phyloP scores from a whole-genome alignment of 2,329 filamentous ascomycete genomes.

The Fusarium sp. region DNA sequence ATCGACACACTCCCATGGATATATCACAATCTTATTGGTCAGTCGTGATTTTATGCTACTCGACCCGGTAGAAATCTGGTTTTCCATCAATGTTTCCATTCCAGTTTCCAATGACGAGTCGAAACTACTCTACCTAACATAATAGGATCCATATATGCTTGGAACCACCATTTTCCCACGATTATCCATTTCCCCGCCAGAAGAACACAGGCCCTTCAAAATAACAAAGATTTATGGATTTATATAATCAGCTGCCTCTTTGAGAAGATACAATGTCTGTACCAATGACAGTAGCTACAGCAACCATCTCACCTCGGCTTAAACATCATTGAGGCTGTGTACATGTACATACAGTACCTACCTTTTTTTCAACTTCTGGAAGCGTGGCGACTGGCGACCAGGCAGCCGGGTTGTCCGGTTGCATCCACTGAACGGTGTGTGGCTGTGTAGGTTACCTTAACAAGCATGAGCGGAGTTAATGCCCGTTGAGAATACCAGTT shows the following conservation, averaged over 20 bases:
- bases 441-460: constrained; percentile 17
- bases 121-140: background rate
- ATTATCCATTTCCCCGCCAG: background rate
- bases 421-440: constrained; percentile 16
- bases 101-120: constrained; percentile 8
- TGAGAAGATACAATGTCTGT: constrained; percentile 7
- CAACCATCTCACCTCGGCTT: constrained; percentile 2
- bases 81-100: constrained; percentile 1
- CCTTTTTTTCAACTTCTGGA: constrained; percentile 22
- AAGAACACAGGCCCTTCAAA: background rate
- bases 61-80: constrained; percentile 16
- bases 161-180: background rate
- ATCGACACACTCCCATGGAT: background rate
- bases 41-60: background rate
- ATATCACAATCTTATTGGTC: background rate
- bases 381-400: constrained; percentile 10
- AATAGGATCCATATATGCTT: background rate
- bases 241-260: constrained; percentile 29
- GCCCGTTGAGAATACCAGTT: background rate
- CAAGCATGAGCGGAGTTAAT: background rate
- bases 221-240: background rate
- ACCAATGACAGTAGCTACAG: background rate
- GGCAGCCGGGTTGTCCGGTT: background rate
- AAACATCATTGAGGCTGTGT: constrained; percentile 17
- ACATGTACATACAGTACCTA: background rate